Conservation (phyloP, 2,329 filamentous ascomycete genomes). For the Ceratocystiopsis brevicomis region DNA sequence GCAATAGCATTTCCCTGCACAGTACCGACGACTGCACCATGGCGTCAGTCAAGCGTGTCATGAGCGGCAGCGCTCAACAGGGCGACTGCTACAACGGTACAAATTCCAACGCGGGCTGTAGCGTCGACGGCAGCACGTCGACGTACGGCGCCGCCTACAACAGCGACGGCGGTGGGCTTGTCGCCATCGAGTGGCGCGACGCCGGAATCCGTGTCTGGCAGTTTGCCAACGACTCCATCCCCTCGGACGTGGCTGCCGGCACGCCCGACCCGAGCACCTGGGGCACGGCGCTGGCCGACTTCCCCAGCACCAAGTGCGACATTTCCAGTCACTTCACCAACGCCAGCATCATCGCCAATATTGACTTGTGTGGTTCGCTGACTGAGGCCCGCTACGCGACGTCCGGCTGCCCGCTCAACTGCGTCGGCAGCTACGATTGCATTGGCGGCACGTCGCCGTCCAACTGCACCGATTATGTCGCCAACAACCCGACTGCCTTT, state of each 20-base stretch:
- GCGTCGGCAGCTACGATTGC: constrained; percentile 8
- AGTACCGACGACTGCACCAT: constrained; percentile 32
- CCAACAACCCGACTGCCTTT: constrained; percentile 36
- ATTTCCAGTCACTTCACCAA: constrained; percentile 42
- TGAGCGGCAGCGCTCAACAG: constrained; percentile 25
- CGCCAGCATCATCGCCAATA: constrained; percentile 47
- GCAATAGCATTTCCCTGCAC: constrained; percentile 43
- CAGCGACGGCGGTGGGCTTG: constrained; percentile 32
- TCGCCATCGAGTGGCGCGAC: constrained; percentile 40
- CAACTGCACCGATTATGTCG: constrained; percentile 38
- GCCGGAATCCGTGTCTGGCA: constrained; percentile 46
- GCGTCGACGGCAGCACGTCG: constrained; percentile 23
- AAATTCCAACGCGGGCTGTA: constrained; percentile 35
- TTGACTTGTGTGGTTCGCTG: constrained; percentile 42
- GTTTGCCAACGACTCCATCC: constrained; percentile 29
- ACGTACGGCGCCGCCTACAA: constrained; percentile 37
- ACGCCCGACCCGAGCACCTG: constrained; percentile 41
- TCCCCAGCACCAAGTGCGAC: constrained; percentile 42
- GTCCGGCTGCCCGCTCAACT: constrained; percentile 21
- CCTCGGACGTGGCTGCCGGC: constrained; percentile 29
- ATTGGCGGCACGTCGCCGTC: constrained; percentile 18
- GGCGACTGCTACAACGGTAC: constrained; percentile 28
- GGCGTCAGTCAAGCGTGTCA: constrained; percentile 30
- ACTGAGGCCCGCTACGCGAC: constrained; percentile 26
- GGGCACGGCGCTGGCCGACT: constrained; percentile 44